Percentiles rank a stretch among this genome's conserved stretches.
Conservation (phyloP, 2,329 filamentous ascomycete species). For the Xylaria sp. region DNA sequence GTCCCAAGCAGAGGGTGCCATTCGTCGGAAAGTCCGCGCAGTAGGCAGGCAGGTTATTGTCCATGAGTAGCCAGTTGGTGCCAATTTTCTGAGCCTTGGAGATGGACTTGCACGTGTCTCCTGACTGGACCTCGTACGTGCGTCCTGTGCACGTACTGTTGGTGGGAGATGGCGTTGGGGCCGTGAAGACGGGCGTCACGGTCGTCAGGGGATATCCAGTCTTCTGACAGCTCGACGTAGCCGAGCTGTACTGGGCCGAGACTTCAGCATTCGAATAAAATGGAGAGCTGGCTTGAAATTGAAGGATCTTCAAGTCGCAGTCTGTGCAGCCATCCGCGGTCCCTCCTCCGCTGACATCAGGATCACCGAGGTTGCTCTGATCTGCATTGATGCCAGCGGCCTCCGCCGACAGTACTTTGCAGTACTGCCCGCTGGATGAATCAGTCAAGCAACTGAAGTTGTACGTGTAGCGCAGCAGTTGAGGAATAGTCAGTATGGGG, state of each 20-base stretch:
- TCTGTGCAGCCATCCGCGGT: constrained; percentile 6
- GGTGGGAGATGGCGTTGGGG: constrained; percentile 8
- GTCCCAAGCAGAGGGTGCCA: constrained; percentile 15
- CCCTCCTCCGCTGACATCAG: not conserved
- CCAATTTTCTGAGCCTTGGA: constrained; percentile 28
- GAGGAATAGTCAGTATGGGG: not conserved
- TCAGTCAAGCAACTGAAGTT: not conserved
- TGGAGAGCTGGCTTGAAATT: constrained; percentile 30
- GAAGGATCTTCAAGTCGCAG: constrained; percentile 24
- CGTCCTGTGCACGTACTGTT: not conserved
- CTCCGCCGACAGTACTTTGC: not conserved
- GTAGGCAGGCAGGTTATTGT: constrained; percentile 29
- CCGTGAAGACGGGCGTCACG: not conserved
- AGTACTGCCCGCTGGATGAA: not conserved
- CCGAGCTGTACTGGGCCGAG: constrained; percentile 24
- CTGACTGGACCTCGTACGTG: constrained; percentile 21
- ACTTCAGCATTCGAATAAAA: constrained; percentile 19
- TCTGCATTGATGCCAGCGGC: not conserved
- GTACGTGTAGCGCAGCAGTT: not conserved
- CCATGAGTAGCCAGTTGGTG: constrained; percentile 33
- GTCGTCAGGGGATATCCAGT: constrained; percentile 3
- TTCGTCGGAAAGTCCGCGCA: constrained; percentile 29
- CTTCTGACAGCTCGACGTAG: constrained; percentile 7
- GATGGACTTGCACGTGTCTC: constrained; percentile 28
- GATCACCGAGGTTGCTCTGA: constrained; percentile 6